These are phyloP conservation scores for Mortierella alpina DNA, from an alignment of 192 early-diverging fungal genomes.

Conservation along the genomic window DNA sequence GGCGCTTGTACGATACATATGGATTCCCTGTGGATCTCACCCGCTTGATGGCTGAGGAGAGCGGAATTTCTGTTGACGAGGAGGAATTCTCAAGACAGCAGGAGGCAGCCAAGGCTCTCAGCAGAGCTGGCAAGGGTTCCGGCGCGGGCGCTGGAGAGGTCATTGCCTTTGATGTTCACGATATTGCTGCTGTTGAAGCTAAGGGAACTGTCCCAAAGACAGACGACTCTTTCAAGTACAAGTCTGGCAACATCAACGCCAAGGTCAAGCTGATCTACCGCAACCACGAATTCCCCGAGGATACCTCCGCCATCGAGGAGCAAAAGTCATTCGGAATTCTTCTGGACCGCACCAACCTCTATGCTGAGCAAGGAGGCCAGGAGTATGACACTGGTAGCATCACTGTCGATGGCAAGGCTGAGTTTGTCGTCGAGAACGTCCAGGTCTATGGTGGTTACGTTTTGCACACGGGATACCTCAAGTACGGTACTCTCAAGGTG, in stretches of 20 bases:
- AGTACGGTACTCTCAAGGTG: conserved; percentile 83
- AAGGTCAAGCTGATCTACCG: conserved; percentile 84
- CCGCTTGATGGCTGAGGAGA: conserved; percentile 98
- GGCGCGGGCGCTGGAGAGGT: conserved; percentile 63
- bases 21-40: conserved; percentile 99
- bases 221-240: conserved; percentile 89
- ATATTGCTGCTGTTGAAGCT: conserved; percentile 87
- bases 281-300: conserved; percentile 59
- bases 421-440: conserved; percentile 92
- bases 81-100: conserved; percentile 82
- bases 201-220: conserved; percentile 79
- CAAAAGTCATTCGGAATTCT: conserved; percentile 84
- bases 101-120: conserved; percentile 80
- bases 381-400: conserved; percentile 91
- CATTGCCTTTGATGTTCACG: conserved; percentile 92
- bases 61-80: conserved; percentile 87
- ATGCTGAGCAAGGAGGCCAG: conserved; percentile 98
- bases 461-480: conserved; percentile 94
- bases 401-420: conserved; percentile 83
- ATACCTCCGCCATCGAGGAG: conserved; percentile 65
- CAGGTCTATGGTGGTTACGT: conserved; percentile 96
- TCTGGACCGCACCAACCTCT: conserved; percentile 96
- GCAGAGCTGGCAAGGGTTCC: conserved; percentile 65
- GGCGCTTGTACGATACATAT: conserved; percentile 98
- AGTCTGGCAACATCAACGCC: conserved; percentile 74